A percentile compares a stretch with the other conserved stretches of the same genome.
Evolutionary conservation across 805 yeast genomes (phyloP).

Genomic region (Pichia ethanolica): DNA sequence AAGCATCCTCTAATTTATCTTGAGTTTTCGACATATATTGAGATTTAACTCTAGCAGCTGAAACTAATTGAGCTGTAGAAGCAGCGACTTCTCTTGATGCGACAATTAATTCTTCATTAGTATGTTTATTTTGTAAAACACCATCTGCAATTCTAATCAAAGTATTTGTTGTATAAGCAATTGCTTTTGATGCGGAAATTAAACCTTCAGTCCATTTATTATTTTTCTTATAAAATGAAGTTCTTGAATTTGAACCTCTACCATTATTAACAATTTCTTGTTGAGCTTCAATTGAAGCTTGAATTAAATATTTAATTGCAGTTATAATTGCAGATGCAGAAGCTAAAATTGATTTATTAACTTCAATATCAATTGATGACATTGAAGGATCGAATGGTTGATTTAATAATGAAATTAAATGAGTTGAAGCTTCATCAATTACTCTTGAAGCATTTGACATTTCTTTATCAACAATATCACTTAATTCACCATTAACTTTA

Average conservation of each 20-base stretch:
- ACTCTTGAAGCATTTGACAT: slow-evolving; percentile 66
- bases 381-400: slow-evolving; percentile 43
- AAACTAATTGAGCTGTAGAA: slow-evolving; percentile 85
- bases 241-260: slow-evolving; percentile 53
- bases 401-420: slow-evolving; percentile 45
- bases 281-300: slow-evolving; percentile 75
- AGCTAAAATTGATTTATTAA: slow-evolving; percentile 67
- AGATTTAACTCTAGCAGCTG: slow-evolving; percentile 85
- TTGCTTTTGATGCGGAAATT: slow-evolving; percentile 81
- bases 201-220: slow-evolving; percentile 93
- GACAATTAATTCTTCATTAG: slow-evolving; percentile 79
- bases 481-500: slow-evolving; percentile 43
- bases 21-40: slow-evolving; percentile 70
- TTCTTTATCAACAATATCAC: slow-evolving; percentile 65
- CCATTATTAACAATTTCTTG: slow-evolving; percentile 63
- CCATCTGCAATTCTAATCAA: slow-evolving; percentile 85
- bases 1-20: slow-evolving; percentile 60
- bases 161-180: slow-evolving; percentile 76
- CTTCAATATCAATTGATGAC: slow-evolving; percentile 52
- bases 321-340: slow-evolving; percentile 78
- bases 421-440: slow-evolving; percentile 57
- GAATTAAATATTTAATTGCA: slow-evolving; percentile 64
- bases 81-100: slow-evolving; percentile 91
- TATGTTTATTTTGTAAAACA: slow-evolving; percentile 48
- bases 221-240: slow-evolving; percentile 78